These are phyloP conservation scores for Helianthus annuus DNA, from an alignment of 129 eudicot genomes.

Conservation along the genomic window HanXRQr2.0-SUNRISE NC_035444.2:34284861-34285360, in stretches of 20 bases:
- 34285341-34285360: slow-evolving; percentile 33
- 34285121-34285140: slow-evolving; percentile 17
- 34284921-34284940: slow-evolving; percentile 31
- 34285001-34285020: slow-evolving; percentile 7
- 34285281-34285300: slow-evolving; percentile 28
- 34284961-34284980: slow-evolving; percentile 28
- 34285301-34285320: slow-evolving; percentile 34
- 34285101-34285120: slow-evolving; percentile 13
- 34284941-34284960: slow-evolving; percentile 29
- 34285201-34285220: slow-evolving; percentile 10
- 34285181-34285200: slow-evolving; percentile 6
- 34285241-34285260: slow-evolving; percentile 24
- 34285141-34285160: slow-evolving; percentile 15
- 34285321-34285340: slow-evolving; percentile 32
- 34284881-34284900: slow-evolving; percentile 32
- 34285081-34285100: slow-evolving; percentile 31
- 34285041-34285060: slow-evolving; percentile 31
- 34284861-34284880: slow-evolving; percentile 20
- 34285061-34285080: slow-evolving; percentile 31
- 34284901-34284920: slow-evolving; percentile 18
- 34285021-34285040: slow-evolving; percentile 14
- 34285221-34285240: not conserved
- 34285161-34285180: slow-evolving; percentile 25
- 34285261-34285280: slow-evolving; percentile 33
- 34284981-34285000: slow-evolving; percentile 23